Evolutionary conservation across 2,329 filamentous ascomycete genomes (phyloP).

Genomic region (Trichoderma sp.): DNA sequence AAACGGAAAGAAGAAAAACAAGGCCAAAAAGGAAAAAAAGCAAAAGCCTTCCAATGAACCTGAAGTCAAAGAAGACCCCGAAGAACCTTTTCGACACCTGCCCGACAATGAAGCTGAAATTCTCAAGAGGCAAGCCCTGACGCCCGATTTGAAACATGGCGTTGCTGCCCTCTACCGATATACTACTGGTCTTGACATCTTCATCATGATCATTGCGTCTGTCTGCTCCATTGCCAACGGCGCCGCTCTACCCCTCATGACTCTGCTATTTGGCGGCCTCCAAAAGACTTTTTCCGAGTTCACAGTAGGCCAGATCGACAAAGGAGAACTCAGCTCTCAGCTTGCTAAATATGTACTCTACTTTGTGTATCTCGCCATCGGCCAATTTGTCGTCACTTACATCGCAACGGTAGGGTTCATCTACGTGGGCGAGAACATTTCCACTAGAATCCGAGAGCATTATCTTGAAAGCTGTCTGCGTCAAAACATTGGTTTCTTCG

Average conservation of each 20-base stretch:
- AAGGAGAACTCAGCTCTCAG: conserved; percentile 56
- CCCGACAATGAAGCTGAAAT: conserved; percentile 64
- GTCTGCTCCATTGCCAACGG: conserved; percentile 69
- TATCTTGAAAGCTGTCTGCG: conserved; percentile 82
- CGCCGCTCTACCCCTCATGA: conserved; percentile 76
- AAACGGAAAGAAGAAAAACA: background rate
- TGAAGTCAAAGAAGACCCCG: conserved; percentile 37
- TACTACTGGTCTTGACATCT: conserved; percentile 61
- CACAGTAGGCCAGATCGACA: conserved; percentile 41
- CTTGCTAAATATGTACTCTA: conserved; percentile 70
- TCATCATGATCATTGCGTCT: conserved; percentile 60
- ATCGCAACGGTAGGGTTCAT: conserved; percentile 86
- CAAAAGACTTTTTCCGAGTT: conserved; percentile 66
- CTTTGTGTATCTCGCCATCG: conserved; percentile 82
- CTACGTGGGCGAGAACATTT: conserved; percentile 77
- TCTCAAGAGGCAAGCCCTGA: conserved; percentile 65
- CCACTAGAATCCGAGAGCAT: conserved; percentile 73
- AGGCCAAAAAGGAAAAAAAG: conserved; percentile 16
- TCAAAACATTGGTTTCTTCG: conserved; percentile 91
- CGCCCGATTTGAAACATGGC: conserved; percentile 62
- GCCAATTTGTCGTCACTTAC: conserved; percentile 75
- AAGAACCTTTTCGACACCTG: conserved; percentile 60
- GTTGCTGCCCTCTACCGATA: conserved; percentile 68
- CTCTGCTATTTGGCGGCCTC: conserved; percentile 74
- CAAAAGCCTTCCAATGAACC: background rate